Evolutionary conservation across 2,329 filamentous ascomycete species (phyloP), one percentile per base, ranked within the genome.

Genomic region (Claviceps sp.): DNA sequence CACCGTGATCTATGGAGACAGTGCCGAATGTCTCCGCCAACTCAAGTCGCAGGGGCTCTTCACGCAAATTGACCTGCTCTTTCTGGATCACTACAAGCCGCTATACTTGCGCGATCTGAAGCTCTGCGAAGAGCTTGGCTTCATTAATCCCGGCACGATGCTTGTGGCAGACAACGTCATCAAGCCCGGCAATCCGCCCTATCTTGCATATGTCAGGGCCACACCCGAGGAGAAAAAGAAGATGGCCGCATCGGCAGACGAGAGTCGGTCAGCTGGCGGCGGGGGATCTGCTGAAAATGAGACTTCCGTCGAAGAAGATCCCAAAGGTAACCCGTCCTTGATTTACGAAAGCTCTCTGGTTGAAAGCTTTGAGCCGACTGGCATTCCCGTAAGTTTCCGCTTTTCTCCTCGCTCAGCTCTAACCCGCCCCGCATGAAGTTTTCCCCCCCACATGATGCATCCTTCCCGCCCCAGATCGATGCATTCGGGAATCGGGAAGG

Each of bases 71-170:
- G 85, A 88, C 59, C 67, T 90, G 41, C 71, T 89, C 65, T 91
- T 93, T 65, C 69, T 93, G 38, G 88, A 93, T 60, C 87, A 93
- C 65, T 84, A 84, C 67, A 90, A 91, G 66, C 83, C 84, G 0
- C 78, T 82, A 0, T 93, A 91, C 63, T 79, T 77, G 1, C 75
- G 78, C 0, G 88, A 93, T 59, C 66, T 91, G 55, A 88, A 88
- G 67, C 74, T 89, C 0, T 87, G 83, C 62, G 87, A 93, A 68
- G 74, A 85, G 41, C 69, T 90, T 5, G 76, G 74, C 0, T 63
- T 91, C 38, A 71, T 93, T 3, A 71, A 70, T 0, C 72, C 75
- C 0, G 85, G 85, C 0, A 77, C 76, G 1, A 74, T 85, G 0
- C 67, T 85, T 20, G 81, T 77, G 0, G 84, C 84, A 1, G 84